Percentiles rank a stretch among this genome's conserved stretches.
Conservation (phyloP, 2,329 filamentous ascomycete genomes). For the Magnaporthiopsis poae region DNA sequence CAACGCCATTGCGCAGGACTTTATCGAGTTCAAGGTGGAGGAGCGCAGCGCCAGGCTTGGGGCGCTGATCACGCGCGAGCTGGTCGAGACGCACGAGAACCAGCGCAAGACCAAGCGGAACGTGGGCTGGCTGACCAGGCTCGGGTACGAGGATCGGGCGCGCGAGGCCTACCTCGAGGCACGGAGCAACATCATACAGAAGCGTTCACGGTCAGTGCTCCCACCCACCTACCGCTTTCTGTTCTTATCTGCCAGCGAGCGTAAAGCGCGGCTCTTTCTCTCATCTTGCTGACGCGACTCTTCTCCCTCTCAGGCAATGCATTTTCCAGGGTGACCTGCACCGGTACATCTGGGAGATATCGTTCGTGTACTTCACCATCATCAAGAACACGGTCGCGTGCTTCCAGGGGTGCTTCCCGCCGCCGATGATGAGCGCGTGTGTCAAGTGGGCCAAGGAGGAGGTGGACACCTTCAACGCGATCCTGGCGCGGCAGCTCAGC, state of each 20-base stretch:
- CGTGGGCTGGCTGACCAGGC: conserved; percentile 70
- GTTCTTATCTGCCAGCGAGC: background rate
- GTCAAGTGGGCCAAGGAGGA: conserved; percentile 98
- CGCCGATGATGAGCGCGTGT: conserved; percentile 81
- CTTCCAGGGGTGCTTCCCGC: conserved; percentile 78
- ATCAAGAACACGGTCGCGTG: conserved; percentile 87
- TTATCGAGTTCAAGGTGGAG: conserved; percentile 84
- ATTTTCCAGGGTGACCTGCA: conserved; percentile 90
- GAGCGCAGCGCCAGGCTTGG: conserved; percentile 72
- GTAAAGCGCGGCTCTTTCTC: background rate
- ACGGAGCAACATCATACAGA: conserved; percentile 66
- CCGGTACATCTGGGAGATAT: conserved; percentile 87
- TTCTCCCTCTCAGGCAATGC: conserved; percentile 52
- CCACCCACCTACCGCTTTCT: too few relatives aligned
- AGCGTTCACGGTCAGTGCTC: conserved; percentile 61
- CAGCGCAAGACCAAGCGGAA: conserved; percentile 69
- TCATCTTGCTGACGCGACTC: background rate
- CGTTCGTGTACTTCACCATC: conserved; percentile 89
- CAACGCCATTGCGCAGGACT: conserved; percentile 79
- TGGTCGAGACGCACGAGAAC: conserved; percentile 69
- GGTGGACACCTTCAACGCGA: conserved; percentile 78
- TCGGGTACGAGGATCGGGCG: conserved; percentile 85
- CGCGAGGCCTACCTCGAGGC: conserved; percentile 77
- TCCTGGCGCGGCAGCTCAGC: conserved; percentile 75
- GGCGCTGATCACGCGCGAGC: conserved; percentile 62